These are phyloP conservation scores for Guyanaporus albipodus DNA, from an alignment of 768 basidiomycete species.

Conservation along the genomic window DNA sequence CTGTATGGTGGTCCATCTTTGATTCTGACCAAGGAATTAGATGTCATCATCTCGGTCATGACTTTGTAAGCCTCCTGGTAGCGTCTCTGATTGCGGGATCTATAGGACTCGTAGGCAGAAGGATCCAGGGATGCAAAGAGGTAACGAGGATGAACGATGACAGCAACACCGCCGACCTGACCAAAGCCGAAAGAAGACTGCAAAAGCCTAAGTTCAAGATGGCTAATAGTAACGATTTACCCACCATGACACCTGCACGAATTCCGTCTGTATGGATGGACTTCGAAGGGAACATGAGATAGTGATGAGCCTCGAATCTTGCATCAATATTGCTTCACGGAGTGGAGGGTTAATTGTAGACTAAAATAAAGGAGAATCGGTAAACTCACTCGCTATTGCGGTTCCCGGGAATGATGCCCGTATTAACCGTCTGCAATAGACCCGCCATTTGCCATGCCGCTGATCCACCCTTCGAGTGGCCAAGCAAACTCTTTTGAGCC, in stretches of 20 bases:
- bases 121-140: conserved; percentile 82
- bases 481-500: conserved; percentile 95
- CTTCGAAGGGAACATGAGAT: conserved; percentile 97
- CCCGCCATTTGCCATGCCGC: conserved; percentile 97
- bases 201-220: neutral
- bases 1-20: conserved; percentile 91
- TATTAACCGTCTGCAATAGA: conserved; percentile 76
- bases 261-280: conserved; percentile 93
- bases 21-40: conserved; percentile 88
- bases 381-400: conserved; percentile 87
- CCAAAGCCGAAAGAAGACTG: conserved; percentile 97
- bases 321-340: conserved; percentile 81
- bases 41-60: conserved; percentile 95
- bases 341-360: neutral
- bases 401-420: conserved; percentile 91
- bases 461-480: conserved; percentile 98
- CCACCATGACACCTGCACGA: conserved; percentile 79
- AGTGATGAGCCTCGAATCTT: conserved; percentile 82
- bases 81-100: conserved; percentile 59
- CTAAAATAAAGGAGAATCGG: neutral
- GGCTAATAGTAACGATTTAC: conserved; percentile 19
- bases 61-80: conserved; percentile 75
- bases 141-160: conserved; percentile 88
- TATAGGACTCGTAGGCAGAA: conserved; percentile 75
- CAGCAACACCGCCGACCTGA: conserved; percentile 92